Percentiles rank a stretch among this genome's conserved stretches.
Evolutionary conservation across 371 early-diverging fungal genomes (phyloP).

Genomic region (Actinomucor elegans): DNA sequence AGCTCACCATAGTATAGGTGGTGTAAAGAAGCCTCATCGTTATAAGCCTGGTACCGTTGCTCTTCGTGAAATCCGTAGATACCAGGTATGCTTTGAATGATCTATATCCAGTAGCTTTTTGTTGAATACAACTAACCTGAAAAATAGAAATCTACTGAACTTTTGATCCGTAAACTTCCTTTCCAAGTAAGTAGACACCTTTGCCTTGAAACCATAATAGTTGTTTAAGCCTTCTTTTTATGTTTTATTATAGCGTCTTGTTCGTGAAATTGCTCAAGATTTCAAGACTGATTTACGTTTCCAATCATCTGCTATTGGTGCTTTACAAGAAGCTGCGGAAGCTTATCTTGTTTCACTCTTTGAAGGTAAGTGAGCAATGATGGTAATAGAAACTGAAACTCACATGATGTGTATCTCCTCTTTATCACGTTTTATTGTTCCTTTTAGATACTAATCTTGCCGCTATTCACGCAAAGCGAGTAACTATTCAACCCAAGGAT

Average conservation of each 20-base stretch:
- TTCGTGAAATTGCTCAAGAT: slow-evolving; percentile 92
- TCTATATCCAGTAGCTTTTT: no score
- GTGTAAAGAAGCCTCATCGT: slow-evolving; percentile 78
- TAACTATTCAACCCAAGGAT: slow-evolving; percentile 99
- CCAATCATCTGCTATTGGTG: slow-evolving; percentile 95
- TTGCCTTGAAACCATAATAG: not conserved
- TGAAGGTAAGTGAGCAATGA: no score
- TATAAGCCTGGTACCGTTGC: slow-evolving; percentile 88
- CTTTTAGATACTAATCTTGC: slow-evolving; percentile 89
- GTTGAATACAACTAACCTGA: no score
- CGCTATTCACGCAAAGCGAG: slow-evolving; percentile 99
- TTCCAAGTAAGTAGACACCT: slow-evolving; percentile 72
- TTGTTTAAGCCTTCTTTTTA: no score
- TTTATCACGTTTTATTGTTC: not conserved
- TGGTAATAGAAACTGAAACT: not conserved
- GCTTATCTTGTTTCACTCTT: slow-evolving; percentile 94
- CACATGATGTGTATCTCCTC: not conserved
- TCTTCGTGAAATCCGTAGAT: slow-evolving; percentile 94
- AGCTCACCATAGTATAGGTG: slow-evolving; percentile 18
- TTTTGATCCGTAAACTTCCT: slow-evolving; percentile 95
- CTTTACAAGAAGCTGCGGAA: slow-evolving; percentile 98
- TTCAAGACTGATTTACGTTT: slow-evolving; percentile 96
- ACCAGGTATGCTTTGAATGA: slow-evolving; percentile 64
- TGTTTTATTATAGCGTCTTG: slow-evolving; percentile 60
- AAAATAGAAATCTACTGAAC: slow-evolving; percentile 86